These are phyloP conservation scores for Thalassiosira mediterranea DNA, from an alignment of 352 stramenopile genomes.

Conservation along the genomic window DNA sequence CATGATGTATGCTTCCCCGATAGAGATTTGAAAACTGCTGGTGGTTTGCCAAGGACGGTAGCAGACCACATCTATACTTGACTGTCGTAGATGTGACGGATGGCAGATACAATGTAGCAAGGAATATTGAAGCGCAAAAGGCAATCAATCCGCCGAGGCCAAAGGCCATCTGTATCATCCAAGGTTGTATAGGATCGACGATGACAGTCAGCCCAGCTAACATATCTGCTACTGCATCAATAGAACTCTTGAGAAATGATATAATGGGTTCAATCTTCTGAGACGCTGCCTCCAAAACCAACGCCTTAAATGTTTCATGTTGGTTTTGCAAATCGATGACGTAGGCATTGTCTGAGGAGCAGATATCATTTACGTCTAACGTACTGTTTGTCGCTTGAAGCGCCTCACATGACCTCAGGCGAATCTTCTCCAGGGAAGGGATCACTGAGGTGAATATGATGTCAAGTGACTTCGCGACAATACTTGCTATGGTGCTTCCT, in stretches of 20 bases:
- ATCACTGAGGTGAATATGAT: not conserved
- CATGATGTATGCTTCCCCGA: not conserved
- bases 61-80: slow-evolving; percentile 9
- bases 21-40: slow-evolving; percentile 15
- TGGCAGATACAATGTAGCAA: slow-evolving; percentile 17
- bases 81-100: slow-evolving; percentile 15
- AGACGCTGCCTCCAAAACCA: slow-evolving; percentile 1
- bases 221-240: slow-evolving; percentile 9
- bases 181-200: slow-evolving; percentile 15
- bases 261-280: slow-evolving; percentile 2
- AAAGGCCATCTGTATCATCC: slow-evolving; percentile 16
- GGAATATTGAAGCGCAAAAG: slow-evolving; percentile 12
- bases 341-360: slow-evolving; percentile 6
- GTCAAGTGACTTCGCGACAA: too few relatives aligned
- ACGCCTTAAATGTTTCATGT: slow-evolving; percentile 2
- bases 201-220: slow-evolving; percentile 1
- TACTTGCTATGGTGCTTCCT: too few relatives aligned
- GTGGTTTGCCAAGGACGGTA: slow-evolving; percentile 6
- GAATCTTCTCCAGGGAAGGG: not conserved
- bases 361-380: not conserved
- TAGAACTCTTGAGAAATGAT: slow-evolving; percentile 9
- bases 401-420: slow-evolving; percentile 1
- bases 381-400: not conserved
- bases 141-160: slow-evolving; percentile 5
- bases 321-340: slow-evolving; percentile 7